A percentile compares a stretch with the other conserved stretches of the same genome.
These are phyloP conservation scores for Chalaropsis ovoidea DNA, from an alignment of 2,329 filamentous ascomycete genomes.

Conservation along the genomic window DNA sequence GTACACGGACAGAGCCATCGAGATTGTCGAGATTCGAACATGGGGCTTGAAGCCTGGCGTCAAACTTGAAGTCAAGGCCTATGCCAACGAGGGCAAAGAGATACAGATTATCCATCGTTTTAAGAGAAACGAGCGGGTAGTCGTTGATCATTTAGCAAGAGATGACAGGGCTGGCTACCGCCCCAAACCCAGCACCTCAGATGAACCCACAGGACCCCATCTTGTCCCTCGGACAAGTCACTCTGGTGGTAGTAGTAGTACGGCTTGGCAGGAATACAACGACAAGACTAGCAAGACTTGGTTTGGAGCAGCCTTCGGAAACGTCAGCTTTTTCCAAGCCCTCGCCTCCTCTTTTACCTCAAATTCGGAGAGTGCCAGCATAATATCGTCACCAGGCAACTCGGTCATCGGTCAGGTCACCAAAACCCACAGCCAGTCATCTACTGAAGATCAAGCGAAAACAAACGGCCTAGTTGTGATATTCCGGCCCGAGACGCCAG, in stretches of 20 bases:
- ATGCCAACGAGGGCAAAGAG: slow-evolving; percentile 74
- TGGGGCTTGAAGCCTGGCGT: slow-evolving; percentile 85
- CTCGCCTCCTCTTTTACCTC: slow-evolving; percentile 23
- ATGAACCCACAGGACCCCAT: slow-evolving; percentile 10
- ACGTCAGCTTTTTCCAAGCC: slow-evolving; percentile 25
- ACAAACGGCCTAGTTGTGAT: slow-evolving; percentile 55
- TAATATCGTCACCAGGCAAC: slow-evolving; percentile 21
- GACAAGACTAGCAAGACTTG: slow-evolving; percentile 23
- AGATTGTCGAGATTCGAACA: slow-evolving; percentile 78
- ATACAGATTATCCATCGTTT: slow-evolving; percentile 82
- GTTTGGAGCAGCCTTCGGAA: slow-evolving; percentile 24
- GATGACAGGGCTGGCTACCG: slow-evolving; percentile 21
- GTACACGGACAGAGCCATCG: slow-evolving; percentile 73
- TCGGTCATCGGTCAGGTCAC: slow-evolving; percentile 18
- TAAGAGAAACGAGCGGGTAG: slow-evolving; percentile 56
- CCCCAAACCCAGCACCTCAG: not conserved
- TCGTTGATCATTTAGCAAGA: slow-evolving; percentile 42
- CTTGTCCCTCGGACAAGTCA: slow-evolving; percentile 22
- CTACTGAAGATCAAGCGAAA: slow-evolving; percentile 18
- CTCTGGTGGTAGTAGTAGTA: slow-evolving; percentile 17
- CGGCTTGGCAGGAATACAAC: slow-evolving; percentile 25
- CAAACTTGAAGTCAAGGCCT: slow-evolving; percentile 77
- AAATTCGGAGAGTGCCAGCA: slow-evolving; percentile 22
- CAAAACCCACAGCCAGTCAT: slow-evolving; percentile 19
- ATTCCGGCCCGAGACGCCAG: slow-evolving; percentile 57